A percentile compares a stretch with the other conserved stretches of the same genome.
These are phyloP conservation scores for Raphanus raphanistrum DNA, from an alignment of 345 rosid species.

Conservation along the genomic window DNA sequence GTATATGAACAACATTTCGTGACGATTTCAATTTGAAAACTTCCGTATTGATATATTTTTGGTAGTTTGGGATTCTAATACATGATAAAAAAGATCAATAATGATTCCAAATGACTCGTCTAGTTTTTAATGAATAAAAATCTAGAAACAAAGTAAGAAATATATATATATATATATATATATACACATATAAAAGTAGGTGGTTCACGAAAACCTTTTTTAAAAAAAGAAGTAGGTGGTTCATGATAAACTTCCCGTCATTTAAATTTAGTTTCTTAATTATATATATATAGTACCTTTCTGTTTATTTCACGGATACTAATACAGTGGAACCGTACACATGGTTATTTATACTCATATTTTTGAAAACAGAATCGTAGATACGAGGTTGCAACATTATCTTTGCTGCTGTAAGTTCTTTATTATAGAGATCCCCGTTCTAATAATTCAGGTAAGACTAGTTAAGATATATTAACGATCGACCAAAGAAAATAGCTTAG, in stretches of 20 bases:
- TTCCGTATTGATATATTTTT: slow-evolving; percentile 4
- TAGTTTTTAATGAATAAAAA: slow-evolving; percentile 9
- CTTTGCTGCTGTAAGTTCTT: not conserved
- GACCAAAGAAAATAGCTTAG: not conserved
- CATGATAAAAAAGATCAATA: not conserved
- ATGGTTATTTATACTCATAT: not conserved
- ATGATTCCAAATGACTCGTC: not conserved
- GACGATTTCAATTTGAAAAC: slow-evolving; percentile 26
- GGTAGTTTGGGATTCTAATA: slow-evolving; percentile 3
- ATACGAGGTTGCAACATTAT: not conserved
- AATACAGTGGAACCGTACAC: slow-evolving; percentile 10
- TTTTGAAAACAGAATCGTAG: not conserved
- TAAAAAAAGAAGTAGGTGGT: not conserved
- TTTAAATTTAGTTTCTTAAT: not conserved
- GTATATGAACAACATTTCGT: slow-evolving; percentile 30
- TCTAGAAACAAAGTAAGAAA: not conserved
- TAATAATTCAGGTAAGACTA: not conserved
- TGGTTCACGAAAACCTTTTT: not conserved
- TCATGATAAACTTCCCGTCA: slow-evolving; percentile 15
- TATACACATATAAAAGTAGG: not conserved
- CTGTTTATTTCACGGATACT: not conserved
- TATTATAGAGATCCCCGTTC: too few species aligned
- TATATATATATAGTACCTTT: not conserved
- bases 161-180: not conserved
- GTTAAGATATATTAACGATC: not conserved